A percentile compares a stretch with the other conserved stretches of the same genome.
phyloP scores from a whole-genome alignment of 106 monocot genomes.

The Acanthochlamys bracteata region DNA sequence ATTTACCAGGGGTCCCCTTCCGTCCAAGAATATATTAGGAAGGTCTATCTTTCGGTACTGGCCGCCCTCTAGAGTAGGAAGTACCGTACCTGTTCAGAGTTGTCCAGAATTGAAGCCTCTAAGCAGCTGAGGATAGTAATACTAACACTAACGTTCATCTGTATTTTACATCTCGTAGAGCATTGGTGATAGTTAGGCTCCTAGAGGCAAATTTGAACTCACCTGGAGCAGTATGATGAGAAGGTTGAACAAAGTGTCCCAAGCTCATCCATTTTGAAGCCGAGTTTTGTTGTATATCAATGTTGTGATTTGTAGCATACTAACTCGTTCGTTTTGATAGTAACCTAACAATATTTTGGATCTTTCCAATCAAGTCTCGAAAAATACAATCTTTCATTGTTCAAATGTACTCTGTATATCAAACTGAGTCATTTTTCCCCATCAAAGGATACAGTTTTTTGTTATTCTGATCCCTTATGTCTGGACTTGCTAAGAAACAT shows the following conservation, averaged over 20 bases:
- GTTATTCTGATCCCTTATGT: no score
- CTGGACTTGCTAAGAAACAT: no score
- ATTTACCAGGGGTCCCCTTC: slow-evolving; percentile 79
- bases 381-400: no score
- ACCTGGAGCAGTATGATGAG: no score
- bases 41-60: slow-evolving; percentile 92
- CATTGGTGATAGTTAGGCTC: background rate
- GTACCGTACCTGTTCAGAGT: slow-evolving; percentile 33
- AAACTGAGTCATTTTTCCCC: no score
- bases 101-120: background rate
- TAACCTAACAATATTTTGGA: no score
- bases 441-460: no score
- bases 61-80: slow-evolving; percentile 77
- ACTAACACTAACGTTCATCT: background rate
- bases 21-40: slow-evolving; percentile 72
- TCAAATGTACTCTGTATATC: no score
- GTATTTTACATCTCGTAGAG: background rate
- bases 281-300: background rate
- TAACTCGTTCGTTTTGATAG: no score
- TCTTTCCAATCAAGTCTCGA: no score
- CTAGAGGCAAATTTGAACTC: no score
- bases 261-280: background rate
- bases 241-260: background rate
- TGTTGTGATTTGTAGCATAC: no score
- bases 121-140: background rate